Conservation (phyloP, 805 yeast species). For the Saturnispora ahearnii region DNA sequence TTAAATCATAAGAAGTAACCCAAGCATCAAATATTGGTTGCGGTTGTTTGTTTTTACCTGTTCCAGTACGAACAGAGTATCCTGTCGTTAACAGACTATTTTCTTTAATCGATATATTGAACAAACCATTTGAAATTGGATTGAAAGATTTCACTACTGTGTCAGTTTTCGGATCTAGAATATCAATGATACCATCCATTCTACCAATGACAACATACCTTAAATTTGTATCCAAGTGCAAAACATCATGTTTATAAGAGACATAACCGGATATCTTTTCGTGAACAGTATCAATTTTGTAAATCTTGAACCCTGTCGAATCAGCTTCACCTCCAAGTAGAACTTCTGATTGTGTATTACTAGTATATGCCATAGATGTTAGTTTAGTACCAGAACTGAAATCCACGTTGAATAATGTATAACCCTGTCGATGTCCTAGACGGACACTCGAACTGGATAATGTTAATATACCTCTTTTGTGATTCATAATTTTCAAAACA, state of each 20-base stretch:
- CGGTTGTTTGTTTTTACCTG: slow-evolving; percentile 8
- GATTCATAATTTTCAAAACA: slow-evolving; percentile 44
- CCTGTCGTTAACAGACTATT: slow-evolving; percentile 74
- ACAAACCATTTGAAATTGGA: slow-evolving; percentile 52
- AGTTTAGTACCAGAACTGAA: slow-evolving; percentile 28
- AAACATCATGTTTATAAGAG: slow-evolving; percentile 36
- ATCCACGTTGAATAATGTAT: slow-evolving; percentile 29
- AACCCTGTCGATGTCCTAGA: slow-evolving; percentile 50
- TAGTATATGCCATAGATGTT: slow-evolving; percentile 34
- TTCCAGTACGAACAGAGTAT: slow-evolving; percentile 52
- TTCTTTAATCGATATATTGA: slow-evolving; percentile 59
- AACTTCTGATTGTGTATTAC: slow-evolving; percentile 34
- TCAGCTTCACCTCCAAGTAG: slow-evolving; percentile 34
- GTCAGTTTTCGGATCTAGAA: slow-evolving; percentile 48
- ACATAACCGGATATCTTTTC: slow-evolving; percentile 29
- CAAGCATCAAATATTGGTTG: slow-evolving; percentile 62
- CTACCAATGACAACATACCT: slow-evolving; percentile 53
- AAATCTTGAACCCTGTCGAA: slow-evolving; percentile 25
- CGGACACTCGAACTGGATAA: slow-evolving; percentile 44
- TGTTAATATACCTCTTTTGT: slow-evolving; percentile 50
- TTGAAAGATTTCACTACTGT: slow-evolving; percentile 42
- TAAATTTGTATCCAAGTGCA: slow-evolving; percentile 40
- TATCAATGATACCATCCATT: slow-evolving; percentile 51
- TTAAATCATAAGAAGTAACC: slow-evolving; percentile 71
- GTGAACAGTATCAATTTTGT: slow-evolving; percentile 35